Evolutionary conservation across 495 filamentous ascomycete species (phyloP), one percentile per base, ranked within the genome.

Genomic region (Aeminium ludgeri): DNA sequence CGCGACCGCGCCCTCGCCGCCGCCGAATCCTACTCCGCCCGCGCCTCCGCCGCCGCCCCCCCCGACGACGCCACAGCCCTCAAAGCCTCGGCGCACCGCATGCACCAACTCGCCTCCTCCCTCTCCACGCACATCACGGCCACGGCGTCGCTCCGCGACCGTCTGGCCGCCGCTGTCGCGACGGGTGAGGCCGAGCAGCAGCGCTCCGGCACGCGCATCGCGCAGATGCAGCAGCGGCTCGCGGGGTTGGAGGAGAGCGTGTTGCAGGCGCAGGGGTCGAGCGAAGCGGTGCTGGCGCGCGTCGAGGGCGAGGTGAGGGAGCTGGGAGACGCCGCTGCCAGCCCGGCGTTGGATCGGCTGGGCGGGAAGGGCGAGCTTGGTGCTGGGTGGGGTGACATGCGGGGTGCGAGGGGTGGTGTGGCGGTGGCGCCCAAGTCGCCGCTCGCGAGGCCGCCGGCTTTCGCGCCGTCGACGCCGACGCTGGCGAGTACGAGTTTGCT

Each of bases 181-280:
- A 80, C 85, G 49, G 89, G 89, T 40, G 89, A 96, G 54, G 67
- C 69, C 25, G 83, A 85, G 45, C 89, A 94, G 52, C 74, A 73
- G 50, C 59, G 76, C 30, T 91, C 82, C 41, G 78, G 79, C 3
- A 61, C 70, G 37, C 76, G 79, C 48, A 95, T 97, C 60, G 83
- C 79, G 38, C 65, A 76, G 36, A 69, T 95, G 63, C 86, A 96
- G 55, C 68, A 63, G 36, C 76, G 72, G 30, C 75, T 97, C 41
- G 80, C 80, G 55, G 59, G 65, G 11, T 66, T 93, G 18, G 89
- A 97, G 58, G 89, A 97, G 45, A 72, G 73, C 43, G 70, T 96
- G 12, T 64, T 93, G 38, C 59, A 69, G 12, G 86, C 89, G 1
- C 89, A 96, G 59, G 79, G 85, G 34, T 64, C 78, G 28, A 84